These are phyloP conservation scores for Serendipita vermifera DNA, from an alignment of 768 basidiomycete genomes.

Conservation along the genomic window DNA sequence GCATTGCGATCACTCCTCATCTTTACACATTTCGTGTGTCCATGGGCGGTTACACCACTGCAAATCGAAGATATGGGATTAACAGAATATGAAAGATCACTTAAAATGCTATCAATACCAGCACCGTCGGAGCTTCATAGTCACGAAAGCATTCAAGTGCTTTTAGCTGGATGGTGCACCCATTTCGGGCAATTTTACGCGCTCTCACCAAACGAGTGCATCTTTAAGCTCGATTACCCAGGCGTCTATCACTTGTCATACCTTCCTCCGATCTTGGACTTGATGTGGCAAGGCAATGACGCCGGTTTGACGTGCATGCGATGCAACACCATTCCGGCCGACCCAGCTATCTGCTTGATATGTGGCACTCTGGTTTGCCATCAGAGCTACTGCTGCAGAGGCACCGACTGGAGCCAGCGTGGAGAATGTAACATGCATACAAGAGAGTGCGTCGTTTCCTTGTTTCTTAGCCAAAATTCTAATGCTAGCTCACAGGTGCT, in stretches of 20 bases:
- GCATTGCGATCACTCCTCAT: slow-evolving; percentile 84
- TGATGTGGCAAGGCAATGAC: slow-evolving; percentile 62
- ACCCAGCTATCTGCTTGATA: slow-evolving; percentile 82
- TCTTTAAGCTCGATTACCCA: slow-evolving; percentile 58
- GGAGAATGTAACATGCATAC: slow-evolving; percentile 97
- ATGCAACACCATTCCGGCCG: slow-evolving; percentile 67
- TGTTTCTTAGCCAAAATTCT: neutral
- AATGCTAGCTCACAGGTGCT: slow-evolving; percentile 45
- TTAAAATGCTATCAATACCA: slow-evolving; percentile 65
- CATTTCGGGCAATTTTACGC: slow-evolving; percentile 76
- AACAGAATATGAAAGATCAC: slow-evolving; percentile 75
- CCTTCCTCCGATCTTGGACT: slow-evolving; percentile 72
- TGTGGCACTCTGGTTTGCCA: slow-evolving; percentile 83
- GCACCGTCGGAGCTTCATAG: slow-evolving; percentile 63
- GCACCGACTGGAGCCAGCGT: slow-evolving; percentile 43
- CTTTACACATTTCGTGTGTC: slow-evolving; percentile 62
- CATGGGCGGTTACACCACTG: slow-evolving; percentile 43
- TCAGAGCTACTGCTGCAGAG: slow-evolving; percentile 84
- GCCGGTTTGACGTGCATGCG: slow-evolving; percentile 59
- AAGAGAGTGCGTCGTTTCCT: slow-evolving; percentile 55
- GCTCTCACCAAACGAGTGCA: slow-evolving; percentile 58
- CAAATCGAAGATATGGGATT: slow-evolving; percentile 31
- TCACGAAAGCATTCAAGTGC: slow-evolving; percentile 78
- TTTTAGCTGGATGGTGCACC: slow-evolving; percentile 80
- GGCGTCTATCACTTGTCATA: slow-evolving; percentile 68